phyloP scores from a whole-genome alignment of 2,329 filamentous ascomycete species.

The Neonectria coccinea region DNA sequence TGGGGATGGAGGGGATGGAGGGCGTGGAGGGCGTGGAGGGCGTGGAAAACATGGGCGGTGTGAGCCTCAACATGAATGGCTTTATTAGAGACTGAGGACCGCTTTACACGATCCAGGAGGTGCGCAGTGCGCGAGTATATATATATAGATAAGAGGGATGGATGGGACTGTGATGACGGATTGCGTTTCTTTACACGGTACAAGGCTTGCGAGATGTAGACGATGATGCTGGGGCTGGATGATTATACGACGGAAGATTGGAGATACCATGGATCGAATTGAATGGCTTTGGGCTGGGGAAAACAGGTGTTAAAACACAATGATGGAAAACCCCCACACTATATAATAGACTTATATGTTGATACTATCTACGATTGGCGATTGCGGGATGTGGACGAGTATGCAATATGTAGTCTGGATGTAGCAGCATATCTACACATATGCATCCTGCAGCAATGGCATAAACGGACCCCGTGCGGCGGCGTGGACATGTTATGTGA shows the following conservation, averaged over 20 bases:
- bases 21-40: slow-evolving; percentile 42
- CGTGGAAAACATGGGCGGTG: slow-evolving; percentile 47
- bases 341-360: not conserved
- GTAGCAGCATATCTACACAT: not conserved
- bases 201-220: slow-evolving; percentile 11
- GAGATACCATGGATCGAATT: slow-evolving; percentile 18
- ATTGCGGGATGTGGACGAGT: not conserved
- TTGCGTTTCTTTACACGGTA: slow-evolving; percentile 3
- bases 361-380: not conserved
- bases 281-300: slow-evolving; percentile 9
- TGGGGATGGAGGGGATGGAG: slow-evolving; percentile 47
- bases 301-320: not conserved
- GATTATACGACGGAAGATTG: slow-evolving; percentile 10
- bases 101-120: slow-evolving; percentile 41
- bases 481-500: slow-evolving; percentile 23
- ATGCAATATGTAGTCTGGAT: not conserved
- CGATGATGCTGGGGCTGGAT: slow-evolving; percentile 1
- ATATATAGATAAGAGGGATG: slow-evolving; percentile 2
- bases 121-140: slow-evolving; percentile 19
- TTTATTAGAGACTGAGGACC: slow-evolving; percentile 43
- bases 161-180: slow-evolving; percentile 12
- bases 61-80: slow-evolving; percentile 41
- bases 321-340: not conserved
- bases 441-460: slow-evolving; percentile 5
- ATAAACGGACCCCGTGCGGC: slow-evolving; percentile 19